A percentile compares a stretch with the other conserved stretches of the same genome.
Conservation (phyloP, 768 basidiomycete species). For the Mycena maculata region DNA sequence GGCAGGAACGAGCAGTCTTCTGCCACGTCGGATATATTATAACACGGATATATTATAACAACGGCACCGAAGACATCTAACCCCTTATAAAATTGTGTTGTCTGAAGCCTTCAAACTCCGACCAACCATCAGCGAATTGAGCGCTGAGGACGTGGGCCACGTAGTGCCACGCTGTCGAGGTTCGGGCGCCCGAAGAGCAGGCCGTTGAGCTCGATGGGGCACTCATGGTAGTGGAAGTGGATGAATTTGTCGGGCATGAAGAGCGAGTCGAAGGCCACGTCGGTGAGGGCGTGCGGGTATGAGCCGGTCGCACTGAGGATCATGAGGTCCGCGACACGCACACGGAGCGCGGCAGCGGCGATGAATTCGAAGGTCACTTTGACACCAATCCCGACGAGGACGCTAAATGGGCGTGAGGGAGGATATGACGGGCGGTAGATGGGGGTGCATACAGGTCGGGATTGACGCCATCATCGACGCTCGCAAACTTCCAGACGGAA, state of each 20-base stretch:
- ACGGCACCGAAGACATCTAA: no score
- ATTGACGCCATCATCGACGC: slow-evolving; percentile 74
- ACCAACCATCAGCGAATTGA: no score
- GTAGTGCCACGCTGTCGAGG: no score
- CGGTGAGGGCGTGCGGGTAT: slow-evolving; percentile 80
- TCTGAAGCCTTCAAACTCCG: no score
- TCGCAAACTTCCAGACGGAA: slow-evolving; percentile 87
- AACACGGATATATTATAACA: no score
- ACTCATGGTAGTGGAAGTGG: slow-evolving; percentile 89
- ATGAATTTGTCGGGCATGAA: slow-evolving; percentile 79
- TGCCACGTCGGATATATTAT: no score
- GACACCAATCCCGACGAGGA: slow-evolving; percentile 88
- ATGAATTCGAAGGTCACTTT: slow-evolving; percentile 92
- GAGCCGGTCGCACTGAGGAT: slow-evolving; percentile 75
- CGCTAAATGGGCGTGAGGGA: slow-evolving; percentile 52
- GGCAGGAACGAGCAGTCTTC: no score
- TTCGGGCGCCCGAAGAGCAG: slow-evolving; percentile 68
- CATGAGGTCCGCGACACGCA: slow-evolving; percentile 89
- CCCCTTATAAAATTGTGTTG: no score
- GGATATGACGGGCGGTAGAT: neutral
- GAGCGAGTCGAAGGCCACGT: slow-evolving; percentile 71
- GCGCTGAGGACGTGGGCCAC: no score
- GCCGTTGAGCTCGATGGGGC: slow-evolving; percentile 77
- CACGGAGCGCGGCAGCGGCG: slow-evolving; percentile 83
- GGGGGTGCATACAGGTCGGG: slow-evolving; percentile 71